phyloP scores from a whole-genome alignment of 192 early-diverging fungal genomes.

The Podila horticola region DNA sequence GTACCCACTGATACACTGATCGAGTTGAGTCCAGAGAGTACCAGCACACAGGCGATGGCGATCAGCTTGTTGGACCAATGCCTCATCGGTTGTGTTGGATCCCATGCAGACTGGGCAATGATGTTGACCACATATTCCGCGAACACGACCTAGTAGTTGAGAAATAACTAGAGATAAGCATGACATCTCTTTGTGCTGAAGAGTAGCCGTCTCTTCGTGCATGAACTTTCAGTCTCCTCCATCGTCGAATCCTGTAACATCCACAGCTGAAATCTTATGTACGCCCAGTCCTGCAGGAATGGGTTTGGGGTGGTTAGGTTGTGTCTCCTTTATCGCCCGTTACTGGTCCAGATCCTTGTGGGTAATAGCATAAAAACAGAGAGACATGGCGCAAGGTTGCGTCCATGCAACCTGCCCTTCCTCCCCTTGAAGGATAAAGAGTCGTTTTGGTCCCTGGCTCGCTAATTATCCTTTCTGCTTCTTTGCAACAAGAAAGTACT shows the following conservation, averaged over 20 bases:
- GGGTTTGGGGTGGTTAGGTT: too few species aligned
- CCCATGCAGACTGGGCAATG: constrained; percentile 64
- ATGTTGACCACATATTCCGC: constrained; percentile 83
- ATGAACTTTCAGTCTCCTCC: too few species aligned
- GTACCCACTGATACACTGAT: constrained; percentile 72
- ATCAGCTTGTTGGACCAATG: constrained; percentile 62
- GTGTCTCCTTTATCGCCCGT: too few species aligned
- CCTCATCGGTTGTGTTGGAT: constrained; percentile 45
- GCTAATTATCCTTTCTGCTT: neutral
- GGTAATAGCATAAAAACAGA: too few species aligned
- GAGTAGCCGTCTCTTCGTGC: too few species aligned
- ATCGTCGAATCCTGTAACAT: too few species aligned
- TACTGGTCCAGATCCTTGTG: too few species aligned
- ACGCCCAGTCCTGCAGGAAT: too few species aligned
- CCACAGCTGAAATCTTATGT: too few species aligned
- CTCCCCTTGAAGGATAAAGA: neutral
- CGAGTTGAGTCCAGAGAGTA: constrained; percentile 73
- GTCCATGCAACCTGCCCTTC: too few species aligned
- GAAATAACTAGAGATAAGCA: neutral
- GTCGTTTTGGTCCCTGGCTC: neutral
- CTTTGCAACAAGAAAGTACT: neutral
- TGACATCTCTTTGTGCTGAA: too few species aligned
- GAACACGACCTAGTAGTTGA: constrained; percentile 60
- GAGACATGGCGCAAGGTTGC: too few species aligned
- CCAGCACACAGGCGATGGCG: constrained; percentile 66